Base-by-base conservation (phyloP, 345 rosid genomes). In the Murraya koenigii region DNA sequence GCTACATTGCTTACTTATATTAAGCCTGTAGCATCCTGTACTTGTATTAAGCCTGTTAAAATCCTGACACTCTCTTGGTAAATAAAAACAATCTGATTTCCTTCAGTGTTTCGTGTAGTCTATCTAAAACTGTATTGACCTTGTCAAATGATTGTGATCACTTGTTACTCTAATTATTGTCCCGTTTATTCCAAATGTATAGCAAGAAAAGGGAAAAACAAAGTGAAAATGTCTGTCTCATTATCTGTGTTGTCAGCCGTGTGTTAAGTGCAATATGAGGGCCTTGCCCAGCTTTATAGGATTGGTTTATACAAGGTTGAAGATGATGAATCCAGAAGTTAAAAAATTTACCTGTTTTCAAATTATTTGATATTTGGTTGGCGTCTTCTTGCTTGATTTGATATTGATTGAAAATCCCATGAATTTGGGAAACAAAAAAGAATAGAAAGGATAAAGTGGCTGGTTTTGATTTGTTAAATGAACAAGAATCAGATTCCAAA, bases 51-150 rank as follows among this genome's bases (percentile, higher is more conserved):
- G 5, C 62, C 33, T 47, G 54, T 60, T 39, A 14, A 30, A 70
- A 55, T 76, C 69, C 75, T 33, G 47, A 62, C 63, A 7, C 20
- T 71, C 56, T 39, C 65, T 35, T 8, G 47, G 78, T 81, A 73
- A 63, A 25, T 41, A 15, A 71, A 63, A 66, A 22, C 41, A 52
- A 33, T 78, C 35, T 58, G 52, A 23, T 59, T 35, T 72, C 47
- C 49, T 1, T 5, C 33, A 1, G 23, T 64, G 62, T 49, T 49
- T 64, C 47, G 8, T 33, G 32, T 39, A n/a, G 6, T 64, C 47
- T 63, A 19, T 41, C 28, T 60, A 41, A 60, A 74, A 74, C 77
- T 61, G 3, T 35, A 35, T 66, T 36, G 32, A 35, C 33, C 58
- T 32, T 6, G 5, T 75, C 32, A 13, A 32, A 49, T 65, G n/a